Evolutionary conservation across 345 rosid genomes (phyloP).

Genomic region (Garcia nutans): DNA sequence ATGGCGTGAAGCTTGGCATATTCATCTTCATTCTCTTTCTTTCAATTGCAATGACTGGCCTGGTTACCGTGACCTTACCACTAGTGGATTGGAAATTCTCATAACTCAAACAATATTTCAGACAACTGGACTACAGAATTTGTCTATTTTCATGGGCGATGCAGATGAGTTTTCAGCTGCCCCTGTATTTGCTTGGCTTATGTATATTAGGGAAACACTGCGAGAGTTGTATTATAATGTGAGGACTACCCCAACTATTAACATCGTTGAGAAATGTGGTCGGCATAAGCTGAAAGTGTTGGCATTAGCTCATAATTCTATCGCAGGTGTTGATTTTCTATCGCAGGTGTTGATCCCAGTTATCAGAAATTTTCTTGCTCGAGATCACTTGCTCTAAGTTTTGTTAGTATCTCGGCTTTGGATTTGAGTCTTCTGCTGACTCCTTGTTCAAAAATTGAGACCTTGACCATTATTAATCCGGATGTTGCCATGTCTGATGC

Average conservation of each 20-base stretch:
- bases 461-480: constrained; percentile 56
- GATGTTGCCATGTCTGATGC: constrained; percentile 73
- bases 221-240: constrained; percentile 55
- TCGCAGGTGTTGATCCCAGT: constrained; percentile 61
- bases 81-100: constrained; percentile 57
- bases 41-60: constrained; percentile 68
- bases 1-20: constrained; percentile 73
- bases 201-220: constrained; percentile 70
- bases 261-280: constrained; percentile 75
- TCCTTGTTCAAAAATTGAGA: constrained; percentile 64
- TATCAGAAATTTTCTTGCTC: constrained; percentile 75
- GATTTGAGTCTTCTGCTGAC: constrained; percentile 70
- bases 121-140: constrained; percentile 60
- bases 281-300: constrained; percentile 67
- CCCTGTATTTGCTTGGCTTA: constrained; percentile 75
- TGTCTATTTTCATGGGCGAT: constrained; percentile 63
- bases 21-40: constrained; percentile 64
- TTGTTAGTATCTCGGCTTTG: constrained; percentile 61
- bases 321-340: constrained; percentile 56
- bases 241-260: constrained; percentile 56
- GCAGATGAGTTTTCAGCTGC: constrained; percentile 62
- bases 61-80: constrained; percentile 45
- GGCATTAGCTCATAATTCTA: constrained; percentile 48
- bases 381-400: constrained; percentile 65
- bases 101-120: constrained; percentile 81